These are phyloP conservation scores for Rhodotorula sp. DNA, from an alignment of 1,284 basidiomycete species.

Conservation along the genomic window DNA sequence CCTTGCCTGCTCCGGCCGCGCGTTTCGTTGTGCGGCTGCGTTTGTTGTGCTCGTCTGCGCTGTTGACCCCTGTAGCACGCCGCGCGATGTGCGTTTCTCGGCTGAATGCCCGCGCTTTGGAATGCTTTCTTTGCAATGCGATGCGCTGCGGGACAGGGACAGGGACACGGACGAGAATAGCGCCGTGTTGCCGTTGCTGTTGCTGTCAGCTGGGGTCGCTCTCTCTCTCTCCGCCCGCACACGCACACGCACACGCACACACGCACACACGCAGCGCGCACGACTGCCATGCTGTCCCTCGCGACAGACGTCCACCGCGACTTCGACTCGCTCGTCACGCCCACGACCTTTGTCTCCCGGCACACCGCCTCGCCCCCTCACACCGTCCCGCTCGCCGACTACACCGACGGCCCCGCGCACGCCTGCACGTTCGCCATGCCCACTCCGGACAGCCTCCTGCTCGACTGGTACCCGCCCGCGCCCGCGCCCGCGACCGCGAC, in stretches of 20 bases:
- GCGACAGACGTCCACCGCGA: not conserved
- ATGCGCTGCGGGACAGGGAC: no score
- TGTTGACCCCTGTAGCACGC: no score
- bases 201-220: not conserved
- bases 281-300: no score
- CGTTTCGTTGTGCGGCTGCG: no score
- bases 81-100: no score
- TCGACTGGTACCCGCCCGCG: not conserved
- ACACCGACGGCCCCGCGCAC: conserved; percentile 2
- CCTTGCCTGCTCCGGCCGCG: no score
- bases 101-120: no score
- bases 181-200: not conserved
- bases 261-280: not conserved
- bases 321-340: conserved; percentile 1
- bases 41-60: no score
- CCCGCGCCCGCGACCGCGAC: no score
- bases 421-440: not conserved
- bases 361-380: not conserved
- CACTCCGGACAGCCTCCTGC: not conserved
- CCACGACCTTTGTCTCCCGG: not conserved
- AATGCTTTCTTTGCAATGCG: no score
- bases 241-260: not conserved
- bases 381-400: conserved; percentile 14
- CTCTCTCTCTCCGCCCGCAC: not conserved
- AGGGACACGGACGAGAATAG: no score